Percentiles rank a stretch among this genome's conserved stretches.
Conservation (phyloP, 2,329 filamentous ascomycete genomes). For the Coniella vitis region DNA sequence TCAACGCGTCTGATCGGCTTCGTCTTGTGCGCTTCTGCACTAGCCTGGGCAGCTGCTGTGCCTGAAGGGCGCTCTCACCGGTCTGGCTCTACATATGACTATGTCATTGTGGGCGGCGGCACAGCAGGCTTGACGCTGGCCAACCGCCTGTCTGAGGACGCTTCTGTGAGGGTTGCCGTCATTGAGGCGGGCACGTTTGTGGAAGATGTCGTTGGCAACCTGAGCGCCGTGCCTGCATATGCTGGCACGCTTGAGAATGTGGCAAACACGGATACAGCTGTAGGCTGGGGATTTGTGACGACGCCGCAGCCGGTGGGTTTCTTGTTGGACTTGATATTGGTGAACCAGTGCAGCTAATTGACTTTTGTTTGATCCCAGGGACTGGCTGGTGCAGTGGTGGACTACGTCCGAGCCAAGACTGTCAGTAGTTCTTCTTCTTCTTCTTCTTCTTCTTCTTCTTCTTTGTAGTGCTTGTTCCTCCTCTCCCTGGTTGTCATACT, state of each 20-base stretch:
- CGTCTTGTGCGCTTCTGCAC: too few species aligned
- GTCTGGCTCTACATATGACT: conserved; percentile 2
- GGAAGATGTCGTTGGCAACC: neutral
- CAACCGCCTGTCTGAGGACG: conserved; percentile 5
- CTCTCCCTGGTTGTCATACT: too few species aligned
- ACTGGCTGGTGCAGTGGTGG: neutral
- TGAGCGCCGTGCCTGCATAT: conserved; percentile 6
- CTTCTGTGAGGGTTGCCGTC: conserved; percentile 2
- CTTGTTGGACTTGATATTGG: neutral
- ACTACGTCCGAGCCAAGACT: conserved; percentile 4
- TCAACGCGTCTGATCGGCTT: too few species aligned
- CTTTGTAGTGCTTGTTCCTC: neutral
- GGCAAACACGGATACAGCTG: neutral
- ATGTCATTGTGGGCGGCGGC: conserved; percentile 10
- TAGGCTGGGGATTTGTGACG: conserved; percentile 1
- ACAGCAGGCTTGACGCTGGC: conserved; percentile 8
- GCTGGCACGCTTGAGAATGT: neutral
- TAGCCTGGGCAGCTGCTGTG: too few species aligned
- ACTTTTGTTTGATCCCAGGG: neutral
- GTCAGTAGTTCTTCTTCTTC: neutral
- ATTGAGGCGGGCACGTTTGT: conserved; percentile 3
- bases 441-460: neutral
- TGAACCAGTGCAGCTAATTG: neutral
- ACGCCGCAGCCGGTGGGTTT: conserved; percentile 3
- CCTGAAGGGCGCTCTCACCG: too few species aligned